These are phyloP conservation scores for Xylaria sp. DNA, from an alignment of 2,329 filamentous ascomycete species.

Conservation along the genomic window DNA sequence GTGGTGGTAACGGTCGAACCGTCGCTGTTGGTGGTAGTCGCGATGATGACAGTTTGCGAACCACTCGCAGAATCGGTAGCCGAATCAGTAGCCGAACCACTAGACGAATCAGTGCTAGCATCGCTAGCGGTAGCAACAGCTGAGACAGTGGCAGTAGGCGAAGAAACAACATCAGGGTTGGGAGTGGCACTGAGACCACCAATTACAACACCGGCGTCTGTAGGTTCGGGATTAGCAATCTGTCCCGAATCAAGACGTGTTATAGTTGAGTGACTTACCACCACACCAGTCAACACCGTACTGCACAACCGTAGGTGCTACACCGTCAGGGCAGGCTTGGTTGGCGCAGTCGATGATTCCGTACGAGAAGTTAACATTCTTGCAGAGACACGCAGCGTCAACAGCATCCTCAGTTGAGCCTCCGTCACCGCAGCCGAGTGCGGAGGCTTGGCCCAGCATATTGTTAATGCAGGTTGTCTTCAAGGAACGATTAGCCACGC, in stretches of 20 bases:
- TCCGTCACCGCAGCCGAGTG: constrained; percentile 52
- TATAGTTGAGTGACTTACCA: constrained; percentile 30
- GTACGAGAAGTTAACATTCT: constrained; percentile 46
- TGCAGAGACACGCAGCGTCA: constrained; percentile 50
- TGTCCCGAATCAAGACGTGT: background rate
- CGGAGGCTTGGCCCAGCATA: constrained; percentile 54
- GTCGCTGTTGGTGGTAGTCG: constrained; percentile 30
- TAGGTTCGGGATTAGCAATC: constrained; percentile 10
- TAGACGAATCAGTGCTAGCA: background rate
- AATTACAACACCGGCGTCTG: constrained; percentile 35
- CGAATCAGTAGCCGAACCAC: too few species aligned
- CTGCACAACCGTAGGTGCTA: constrained; percentile 34
- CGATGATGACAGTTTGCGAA: constrained; percentile 19
- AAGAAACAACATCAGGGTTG: constrained; percentile 11
- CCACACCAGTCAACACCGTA: constrained; percentile 41
- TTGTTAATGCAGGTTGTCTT: constrained; percentile 56
- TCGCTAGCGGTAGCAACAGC: constrained; percentile 17
- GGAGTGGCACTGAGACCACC: constrained; percentile 24
- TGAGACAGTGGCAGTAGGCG: constrained; percentile 26
- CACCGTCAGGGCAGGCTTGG: constrained; percentile 30
- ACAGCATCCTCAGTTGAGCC: constrained; percentile 32
- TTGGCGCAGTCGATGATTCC: constrained; percentile 45
- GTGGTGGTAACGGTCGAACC: constrained; percentile 29
- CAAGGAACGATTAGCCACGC: background rate
- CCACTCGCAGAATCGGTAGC: background rate